Percentiles rank a stretch among this genome's conserved stretches.
These are phyloP conservation scores for Starmerella powellii DNA, from an alignment of 805 yeast species.

Conservation along the genomic window DNA sequence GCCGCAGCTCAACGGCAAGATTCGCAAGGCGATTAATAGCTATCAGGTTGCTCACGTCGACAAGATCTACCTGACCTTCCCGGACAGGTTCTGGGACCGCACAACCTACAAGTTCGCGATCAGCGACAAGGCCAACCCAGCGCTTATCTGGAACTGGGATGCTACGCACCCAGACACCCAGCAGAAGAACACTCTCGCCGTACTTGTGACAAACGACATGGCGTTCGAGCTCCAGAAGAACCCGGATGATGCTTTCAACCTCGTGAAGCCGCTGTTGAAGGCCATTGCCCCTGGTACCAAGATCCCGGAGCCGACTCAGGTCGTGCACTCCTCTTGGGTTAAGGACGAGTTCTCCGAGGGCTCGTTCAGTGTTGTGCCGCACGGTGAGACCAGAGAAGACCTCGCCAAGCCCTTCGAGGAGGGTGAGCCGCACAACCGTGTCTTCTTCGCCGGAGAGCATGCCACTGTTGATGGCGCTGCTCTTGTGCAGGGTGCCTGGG, in stretches of 20 bases:
- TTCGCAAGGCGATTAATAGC: constrained; percentile 15
- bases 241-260: constrained; percentile 28
- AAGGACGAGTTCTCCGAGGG: constrained; percentile 58
- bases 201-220: constrained; percentile 55
- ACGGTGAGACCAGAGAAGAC: constrained; percentile 59
- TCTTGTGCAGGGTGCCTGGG: constrained; percentile 81
- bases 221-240: constrained; percentile 44
- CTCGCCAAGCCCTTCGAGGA: constrained; percentile 46
- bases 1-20: constrained; percentile 16
- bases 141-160: constrained; percentile 48
- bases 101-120: constrained; percentile 39
- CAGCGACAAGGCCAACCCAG: constrained; percentile 39
- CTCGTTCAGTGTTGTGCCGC: constrained; percentile 55
- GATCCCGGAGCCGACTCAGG: constrained; percentile 32
- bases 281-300: constrained; percentile 15
- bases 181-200: constrained; percentile 34
- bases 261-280: constrained; percentile 21
- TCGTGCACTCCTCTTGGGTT: constrained; percentile 50
- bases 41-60: constrained; percentile 46
- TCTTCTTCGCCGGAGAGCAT: constrained; percentile 84
- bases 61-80: constrained; percentile 60
- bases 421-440: constrained; percentile 35
- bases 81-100: constrained; percentile 48
- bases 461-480: constrained; percentile 76
- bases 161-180: constrained; percentile 32